phyloP scores from a whole-genome alignment of 371 early-diverging fungal genomes.

The Choanephora cucurbitarum region DNA sequence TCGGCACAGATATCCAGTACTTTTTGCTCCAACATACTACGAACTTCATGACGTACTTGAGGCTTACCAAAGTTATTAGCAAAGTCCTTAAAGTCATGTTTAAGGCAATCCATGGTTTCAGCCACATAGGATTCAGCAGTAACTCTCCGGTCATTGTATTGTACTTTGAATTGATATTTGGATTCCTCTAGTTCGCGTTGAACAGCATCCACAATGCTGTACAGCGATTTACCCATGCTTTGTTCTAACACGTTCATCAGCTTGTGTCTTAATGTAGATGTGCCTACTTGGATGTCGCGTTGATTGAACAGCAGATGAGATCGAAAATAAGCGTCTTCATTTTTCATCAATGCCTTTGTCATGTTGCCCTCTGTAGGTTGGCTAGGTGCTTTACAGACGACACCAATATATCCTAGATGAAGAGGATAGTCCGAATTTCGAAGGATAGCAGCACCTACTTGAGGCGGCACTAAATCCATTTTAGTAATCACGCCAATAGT shows the following conservation, averaged over 20 bases:
- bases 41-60: slow-evolving; percentile 87
- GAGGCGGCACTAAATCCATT: slow-evolving; percentile 95
- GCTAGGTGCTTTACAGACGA: slow-evolving; percentile 82
- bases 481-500: slow-evolving; percentile 99
- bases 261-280: slow-evolving; percentile 76
- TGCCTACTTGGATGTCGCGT: slow-evolving; percentile 79
- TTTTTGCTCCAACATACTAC: slow-evolving; percentile 85
- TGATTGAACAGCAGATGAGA: slow-evolving; percentile 63
- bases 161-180: slow-evolving; percentile 96
- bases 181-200: slow-evolving; percentile 93
- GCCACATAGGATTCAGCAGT: slow-evolving; percentile 95
- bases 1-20: slow-evolving; percentile 90
- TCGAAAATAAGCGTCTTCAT: slow-evolving; percentile 73
- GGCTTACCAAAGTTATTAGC: slow-evolving; percentile 87
- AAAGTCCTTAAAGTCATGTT: slow-evolving; percentile 92
- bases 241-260: slow-evolving; percentile 90
- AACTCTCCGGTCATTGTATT: slow-evolving; percentile 93
- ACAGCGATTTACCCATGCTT: slow-evolving; percentile 86
- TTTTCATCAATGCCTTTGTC: slow-evolving; percentile 66
- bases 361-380: slow-evolving; percentile 47
- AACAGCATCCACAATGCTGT: slow-evolving; percentile 84
- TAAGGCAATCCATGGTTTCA: slow-evolving; percentile 90
- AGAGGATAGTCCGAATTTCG: slow-evolving; percentile 92
- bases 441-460: slow-evolving; percentile 80
- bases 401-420: slow-evolving; percentile 97